These are phyloP conservation scores for Pseudevernia furfuracea DNA, from an alignment of 495 filamentous ascomycete species.

Conservation along the genomic window DNA sequence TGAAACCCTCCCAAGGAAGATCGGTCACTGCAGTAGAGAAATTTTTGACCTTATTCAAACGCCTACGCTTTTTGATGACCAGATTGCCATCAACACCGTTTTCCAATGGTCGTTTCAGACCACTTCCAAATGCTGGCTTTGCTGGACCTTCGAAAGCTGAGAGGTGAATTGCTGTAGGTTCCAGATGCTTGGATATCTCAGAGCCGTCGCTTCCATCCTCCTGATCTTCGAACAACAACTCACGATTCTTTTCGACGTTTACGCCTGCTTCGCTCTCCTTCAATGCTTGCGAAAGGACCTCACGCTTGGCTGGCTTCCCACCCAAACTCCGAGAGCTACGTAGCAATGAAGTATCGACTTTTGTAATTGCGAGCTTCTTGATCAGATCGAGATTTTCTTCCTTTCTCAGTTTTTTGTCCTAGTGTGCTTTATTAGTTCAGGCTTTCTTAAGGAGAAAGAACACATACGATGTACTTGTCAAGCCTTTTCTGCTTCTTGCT, in stretches of 20 bases:
- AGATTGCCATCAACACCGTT: slow-evolving; percentile 69
- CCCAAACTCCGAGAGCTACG: slow-evolving; percentile 70
- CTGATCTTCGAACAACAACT: slow-evolving; percentile 35
- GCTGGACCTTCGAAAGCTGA: not conserved
- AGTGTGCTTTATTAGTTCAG: slow-evolving; percentile 8
- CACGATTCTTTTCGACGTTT: not conserved
- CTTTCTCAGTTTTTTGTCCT: slow-evolving; percentile 88
- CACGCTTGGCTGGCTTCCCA: slow-evolving; percentile 54
- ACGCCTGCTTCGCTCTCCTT: slow-evolving; percentile 38
- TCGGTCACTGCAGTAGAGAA: slow-evolving; percentile 37
- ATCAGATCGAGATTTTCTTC: slow-evolving; percentile 84
- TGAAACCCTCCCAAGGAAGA: slow-evolving; percentile 55
- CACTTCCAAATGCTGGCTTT: slow-evolving; percentile 53
- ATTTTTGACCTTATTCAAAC: slow-evolving; percentile 29
- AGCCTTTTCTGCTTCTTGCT: slow-evolving; percentile 89
- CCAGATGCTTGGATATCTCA: slow-evolving; percentile 22
- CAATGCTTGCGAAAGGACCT: slow-evolving; percentile 52
- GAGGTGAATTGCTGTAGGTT: slow-evolving; percentile 6
- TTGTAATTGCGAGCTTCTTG: slow-evolving; percentile 67
- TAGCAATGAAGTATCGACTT: slow-evolving; percentile 74
- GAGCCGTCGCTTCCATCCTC: slow-evolving; percentile 39
- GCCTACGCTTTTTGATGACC: slow-evolving; percentile 59
- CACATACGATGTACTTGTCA: slow-evolving; percentile 83
- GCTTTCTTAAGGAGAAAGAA: not conserved
- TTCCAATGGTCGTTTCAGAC: slow-evolving; percentile 80